Evolutionary conservation across 2,329 filamentous ascomycete genomes (phyloP), one percentile per base, ranked within the genome.

Genomic region (Stachybotrys chlorohalonatus): DNA sequence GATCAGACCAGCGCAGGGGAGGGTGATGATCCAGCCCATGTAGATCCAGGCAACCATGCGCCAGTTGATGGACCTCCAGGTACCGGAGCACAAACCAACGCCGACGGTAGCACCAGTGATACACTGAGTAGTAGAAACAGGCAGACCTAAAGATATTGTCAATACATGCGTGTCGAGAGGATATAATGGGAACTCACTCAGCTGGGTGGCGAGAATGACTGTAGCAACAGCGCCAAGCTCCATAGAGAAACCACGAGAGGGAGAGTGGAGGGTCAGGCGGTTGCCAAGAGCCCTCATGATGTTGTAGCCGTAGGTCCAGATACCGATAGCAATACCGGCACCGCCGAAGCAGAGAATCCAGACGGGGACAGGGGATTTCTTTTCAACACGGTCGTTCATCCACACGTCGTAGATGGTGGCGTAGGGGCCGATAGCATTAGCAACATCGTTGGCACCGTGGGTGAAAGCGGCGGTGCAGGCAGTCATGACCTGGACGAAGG

Each of bases 401-500:
- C 82, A 87, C 58, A 85, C 77, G 54, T 80, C 71, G 68, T 76
- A 87, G 59, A 86, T 81, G 54, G 81, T 80, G 2, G 84, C 80
- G 63, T 81, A 85, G 1, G 84, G 84, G 2, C 79, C 83, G 54
- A 84, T 78, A 7, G 83, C 82, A 61, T 79, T 86, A 62, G 80
- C 73, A 9, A 87, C 80, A 60, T 87, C 84, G 66, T 87, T 87
- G 59, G 83, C 82, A 30, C 84, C 84, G 68, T 87, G 83, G 0
- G 80, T 80, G 60, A 86, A 85, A 0, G 82, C 84, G 4, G 83
- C 82, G 16, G 82, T 83, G 60, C 78, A 79, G 11, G 83, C 83
- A 9, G 83, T 83, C 70, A 83, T 74, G 62, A 84, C 69, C 62
- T 84, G 81, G 53, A 83, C 73, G 65, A 82, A 84, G 7, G 78